These are phyloP conservation scores for Hsuehochloa calcarea DNA, from an alignment of 176 grass and related monocot species.

Conservation along the genomic window DNA sequence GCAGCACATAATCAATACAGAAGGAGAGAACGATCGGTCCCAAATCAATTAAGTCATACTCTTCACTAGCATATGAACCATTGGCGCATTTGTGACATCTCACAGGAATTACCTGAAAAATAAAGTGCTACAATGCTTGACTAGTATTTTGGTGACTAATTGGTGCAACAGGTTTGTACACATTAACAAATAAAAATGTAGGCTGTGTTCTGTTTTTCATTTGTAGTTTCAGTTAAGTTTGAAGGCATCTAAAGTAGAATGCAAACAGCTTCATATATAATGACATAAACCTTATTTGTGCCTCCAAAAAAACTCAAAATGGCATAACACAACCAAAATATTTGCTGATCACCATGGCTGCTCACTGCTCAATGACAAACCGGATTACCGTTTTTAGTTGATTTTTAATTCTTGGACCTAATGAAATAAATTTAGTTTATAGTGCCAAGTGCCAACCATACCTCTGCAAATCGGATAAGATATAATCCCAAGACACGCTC, in stretches of 20 bases:
- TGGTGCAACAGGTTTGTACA: not conserved
- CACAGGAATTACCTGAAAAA: not conserved
- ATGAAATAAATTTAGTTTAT: not conserved
- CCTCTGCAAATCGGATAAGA: constrained; percentile 94
- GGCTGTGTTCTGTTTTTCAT: not conserved
- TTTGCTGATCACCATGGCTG: not conserved
- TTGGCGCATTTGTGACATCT: not conserved
- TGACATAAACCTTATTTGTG: not conserved
- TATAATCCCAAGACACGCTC: constrained; percentile 80
- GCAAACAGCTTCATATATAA: not conserved
- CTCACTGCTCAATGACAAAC: not conserved
- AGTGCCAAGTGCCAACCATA: constrained; percentile 13
- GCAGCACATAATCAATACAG: constrained; percentile 12
- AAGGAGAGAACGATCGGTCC: not conserved
- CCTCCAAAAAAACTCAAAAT: not conserved
- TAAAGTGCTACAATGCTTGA: not conserved
- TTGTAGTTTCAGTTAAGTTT: not conserved
- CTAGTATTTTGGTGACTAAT: not conserved
- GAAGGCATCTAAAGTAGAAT: not conserved
- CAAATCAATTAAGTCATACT: not conserved
- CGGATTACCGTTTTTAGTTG: not conserved
- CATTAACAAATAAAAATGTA: not conserved
- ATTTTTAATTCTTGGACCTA: not conserved
- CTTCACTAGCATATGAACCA: not conserved
- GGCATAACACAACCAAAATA: not conserved